Conservation (phyloP, 176 grass and related monocot species). For the Calamus simplicifolius region DNA sequence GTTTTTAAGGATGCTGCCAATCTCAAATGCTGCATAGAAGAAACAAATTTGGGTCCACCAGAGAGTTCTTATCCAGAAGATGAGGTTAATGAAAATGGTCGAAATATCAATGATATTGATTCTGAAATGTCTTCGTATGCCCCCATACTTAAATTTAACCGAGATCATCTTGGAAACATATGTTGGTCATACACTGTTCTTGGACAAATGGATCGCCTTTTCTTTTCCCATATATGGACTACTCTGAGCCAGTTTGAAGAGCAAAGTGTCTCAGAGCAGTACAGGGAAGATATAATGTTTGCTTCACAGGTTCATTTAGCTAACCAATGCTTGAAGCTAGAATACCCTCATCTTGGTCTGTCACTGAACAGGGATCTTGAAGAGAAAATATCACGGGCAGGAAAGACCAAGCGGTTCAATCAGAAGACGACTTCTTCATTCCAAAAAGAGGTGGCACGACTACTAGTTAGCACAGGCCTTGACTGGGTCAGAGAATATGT, state of each 20-base stretch:
- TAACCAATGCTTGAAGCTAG: conserved; percentile 84
- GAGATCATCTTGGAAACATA: conserved; percentile 83
- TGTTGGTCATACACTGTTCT: conserved; percentile 90
- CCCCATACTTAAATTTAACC: conserved; percentile 41
- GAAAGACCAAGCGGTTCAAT: conserved; percentile 84
- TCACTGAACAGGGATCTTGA: conserved; percentile 57
- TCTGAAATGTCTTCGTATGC: background rate
- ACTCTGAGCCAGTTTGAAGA: conserved; percentile 54
- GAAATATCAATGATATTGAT: background rate
- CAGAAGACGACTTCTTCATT: conserved; percentile 75
- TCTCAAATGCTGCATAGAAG: conserved; percentile 16
- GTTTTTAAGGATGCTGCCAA: conserved; percentile 28
- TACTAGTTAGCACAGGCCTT: conserved; percentile 66
- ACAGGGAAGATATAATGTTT: conserved; percentile 92
- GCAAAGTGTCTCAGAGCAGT: conserved; percentile 54
- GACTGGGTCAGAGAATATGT: conserved; percentile 75
- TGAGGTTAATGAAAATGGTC: conserved; percentile 15
- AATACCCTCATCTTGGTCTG: conserved; percentile 50
- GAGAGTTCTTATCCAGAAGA: conserved; percentile 10
- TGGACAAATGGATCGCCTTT: conserved; percentile 54
- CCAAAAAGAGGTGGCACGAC: conserved; percentile 78
- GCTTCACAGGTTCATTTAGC: conserved; percentile 85
- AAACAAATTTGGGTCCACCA: background rate
- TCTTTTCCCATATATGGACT: conserved; percentile 68
- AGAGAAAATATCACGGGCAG: conserved; percentile 58